Conservation (phyloP, 1,284 basidiomycete species). For the Apiotrichum domesticum region DNA sequence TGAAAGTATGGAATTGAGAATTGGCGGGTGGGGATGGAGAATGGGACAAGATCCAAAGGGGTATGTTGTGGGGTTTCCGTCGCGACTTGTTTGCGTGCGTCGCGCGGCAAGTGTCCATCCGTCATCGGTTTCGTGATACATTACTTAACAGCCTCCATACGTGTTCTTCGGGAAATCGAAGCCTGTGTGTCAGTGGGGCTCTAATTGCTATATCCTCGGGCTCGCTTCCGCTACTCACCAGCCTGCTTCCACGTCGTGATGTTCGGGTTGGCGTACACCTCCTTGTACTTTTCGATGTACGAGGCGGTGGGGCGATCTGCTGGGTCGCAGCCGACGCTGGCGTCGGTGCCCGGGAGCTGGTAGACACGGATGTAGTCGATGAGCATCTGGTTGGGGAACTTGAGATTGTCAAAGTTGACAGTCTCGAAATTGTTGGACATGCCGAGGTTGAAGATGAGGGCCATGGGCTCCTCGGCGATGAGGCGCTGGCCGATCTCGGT, state of each 20-base stretch:
- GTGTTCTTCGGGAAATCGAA: not conserved
- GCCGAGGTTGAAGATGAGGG: slow-evolving; percentile 47
- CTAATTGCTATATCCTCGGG: not conserved
- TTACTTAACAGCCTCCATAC: no score
- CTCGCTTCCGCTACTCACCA: not conserved
- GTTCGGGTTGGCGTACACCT: slow-evolving; percentile 45
- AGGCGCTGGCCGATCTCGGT: slow-evolving; percentile 59
- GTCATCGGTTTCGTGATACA: no score
- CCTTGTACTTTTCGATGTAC: slow-evolving; percentile 37
- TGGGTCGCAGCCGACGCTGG: slow-evolving; percentile 43
- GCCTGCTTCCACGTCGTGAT: slow-evolving; percentile 39
- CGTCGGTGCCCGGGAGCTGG: slow-evolving; percentile 44
- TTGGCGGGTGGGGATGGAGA: no score
- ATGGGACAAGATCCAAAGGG: no score
- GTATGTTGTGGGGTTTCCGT: no score
- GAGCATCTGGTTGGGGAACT: slow-evolving; percentile 48
- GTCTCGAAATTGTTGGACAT: slow-evolving; percentile 49
- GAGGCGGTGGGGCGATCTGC: slow-evolving; percentile 42
- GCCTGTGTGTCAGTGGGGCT: not conserved
- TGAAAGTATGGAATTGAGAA: no score
- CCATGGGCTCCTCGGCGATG: slow-evolving; percentile 69
- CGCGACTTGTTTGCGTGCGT: no score
- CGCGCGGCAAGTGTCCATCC: no score
- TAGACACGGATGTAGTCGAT: slow-evolving; percentile 51
- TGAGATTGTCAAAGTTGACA: slow-evolving; percentile 43